Evolutionary conservation across 2,329 filamentous ascomycete genomes (phyloP).

Genomic region (Emericellopsis cladophorae): DNA sequence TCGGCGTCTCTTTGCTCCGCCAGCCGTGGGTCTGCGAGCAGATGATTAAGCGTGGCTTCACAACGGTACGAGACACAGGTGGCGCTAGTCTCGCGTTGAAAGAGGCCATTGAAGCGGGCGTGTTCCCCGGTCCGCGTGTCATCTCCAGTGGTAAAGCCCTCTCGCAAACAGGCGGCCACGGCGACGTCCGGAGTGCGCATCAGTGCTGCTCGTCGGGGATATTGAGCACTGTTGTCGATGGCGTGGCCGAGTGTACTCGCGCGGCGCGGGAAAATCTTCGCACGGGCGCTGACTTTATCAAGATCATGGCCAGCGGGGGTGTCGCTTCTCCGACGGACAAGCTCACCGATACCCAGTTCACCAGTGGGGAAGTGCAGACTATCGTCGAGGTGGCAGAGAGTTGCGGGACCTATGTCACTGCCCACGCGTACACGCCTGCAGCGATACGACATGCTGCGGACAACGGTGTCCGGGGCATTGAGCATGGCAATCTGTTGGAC

Average conservation of each 20-base stretch:
- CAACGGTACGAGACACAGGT: constrained; percentile 43
- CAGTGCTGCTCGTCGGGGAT: not conserved
- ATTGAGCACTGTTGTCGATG: constrained; percentile 32
- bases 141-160: constrained; percentile 41
- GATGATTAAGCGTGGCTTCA: constrained; percentile 47
- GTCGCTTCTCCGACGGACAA: constrained; percentile 42
- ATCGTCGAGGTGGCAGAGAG: constrained; percentile 36
- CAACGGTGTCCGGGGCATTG: constrained; percentile 41
- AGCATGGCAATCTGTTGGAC: constrained; percentile 29
- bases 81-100: constrained; percentile 41
- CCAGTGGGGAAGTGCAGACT: constrained; percentile 38
- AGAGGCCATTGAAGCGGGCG: constrained; percentile 41
- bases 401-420: constrained; percentile 39
- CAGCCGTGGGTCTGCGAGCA: constrained; percentile 32
- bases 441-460: constrained; percentile 36
- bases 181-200: constrained; percentile 30
- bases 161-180: constrained; percentile 43
- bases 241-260: constrained; percentile 39
- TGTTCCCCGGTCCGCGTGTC: constrained; percentile 40
- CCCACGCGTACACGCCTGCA: constrained; percentile 42
- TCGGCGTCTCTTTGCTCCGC: constrained; percentile 23
- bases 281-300: constrained; percentile 46
- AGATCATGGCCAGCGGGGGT: constrained; percentile 45
- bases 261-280: constrained; percentile 40
- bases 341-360: constrained; percentile 42